Base-by-base conservation (phyloP, 148 eudicot genomes). In the Polygonum maritimum region DNA sequence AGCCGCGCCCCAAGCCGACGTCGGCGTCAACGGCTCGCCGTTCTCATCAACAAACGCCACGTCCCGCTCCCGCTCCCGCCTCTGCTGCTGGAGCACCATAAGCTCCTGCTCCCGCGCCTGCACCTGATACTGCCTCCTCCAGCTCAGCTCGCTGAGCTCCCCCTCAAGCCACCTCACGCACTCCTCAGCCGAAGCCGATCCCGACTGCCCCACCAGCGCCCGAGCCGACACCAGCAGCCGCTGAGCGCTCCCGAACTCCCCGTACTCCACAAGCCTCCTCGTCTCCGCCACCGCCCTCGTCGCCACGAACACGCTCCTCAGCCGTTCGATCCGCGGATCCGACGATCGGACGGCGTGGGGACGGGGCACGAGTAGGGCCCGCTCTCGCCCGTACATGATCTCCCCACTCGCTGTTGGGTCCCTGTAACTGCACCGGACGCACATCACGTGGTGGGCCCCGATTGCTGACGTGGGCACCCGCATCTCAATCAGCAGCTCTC, bases 1-100 rank as follows among this genome's bases (percentile, higher is more conserved):
- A 36, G 97, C 97, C 36, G 96, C 99, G 79, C 88, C 85, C 99
- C 97, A 95, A 77, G 97, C 99, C 82, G 99, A 95, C 1, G 92
- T 92, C 15, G 99, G 97, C 74, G 97, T 92, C 9, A 92, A 74
- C 81, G 88, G 88, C 84, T 94, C 93, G 0, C 87, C 91, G 47
- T 94, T 94, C 38, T 88, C 97, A 35, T 93, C 94, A n/a, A 75
- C 63, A 31, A 47, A 44, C 52, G 45, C 74, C 16, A 76, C 79
- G 10, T 62, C 16, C 31, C 31, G 47, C 47, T 62, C 75, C 82
- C 38, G 73, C 77, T 62, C 47, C 48, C 55, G 5, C 55, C 71
- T 31, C 71, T 86, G 38, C 78, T 78, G 39, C 21, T 69, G 73
- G 73, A 69, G 67, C 75, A 72, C 72, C 51, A 49, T 40, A 39